Base-by-base conservation (phyloP, 148 eudicot species). In the Linanthus parryae region DNA sequence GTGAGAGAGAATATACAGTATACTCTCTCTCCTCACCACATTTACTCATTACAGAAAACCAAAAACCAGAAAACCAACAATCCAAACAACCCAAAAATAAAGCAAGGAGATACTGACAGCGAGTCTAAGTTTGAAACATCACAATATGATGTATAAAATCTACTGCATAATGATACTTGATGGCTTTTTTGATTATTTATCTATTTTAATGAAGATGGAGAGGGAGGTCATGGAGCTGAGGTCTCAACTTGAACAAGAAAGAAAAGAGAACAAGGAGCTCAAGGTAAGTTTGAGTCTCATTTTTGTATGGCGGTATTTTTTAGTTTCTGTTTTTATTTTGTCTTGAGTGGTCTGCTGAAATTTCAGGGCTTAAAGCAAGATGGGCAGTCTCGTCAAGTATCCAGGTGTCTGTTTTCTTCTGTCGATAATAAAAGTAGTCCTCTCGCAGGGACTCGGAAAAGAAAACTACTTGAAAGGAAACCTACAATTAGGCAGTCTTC, bases 221-320 rank as follows among this genome's bases (percentile, higher is more conserved):
- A 80, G 49, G 53, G 88, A 88, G 66, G 70, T 84, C 81, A 71
- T 67, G 62, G 96, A 84, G 83, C 84, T 88, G 44, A 94, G 84
- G 75, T 77, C 84, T 8, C 79, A 82, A 57, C 96, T 94, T 61
- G 91, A 77, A 68, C 65, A 61, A 21, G 96, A 84, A 80, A 77
- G 76, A 70, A 84, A 77, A 47, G 53, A 75, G 36, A 68, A 59
- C 29, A 92, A 87, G 79, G 87, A 87, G 64, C 69, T 33, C 54
- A 82, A 74, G 95, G 99, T 87, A 66, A 26, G 21, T 45, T 41
- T 30, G 30, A 37, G 14, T 44, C 8, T 16, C 12, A 3, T 22
- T 21, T 47, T 18, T 30, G 16, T 42, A 18, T 60, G 13, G n/a
- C 40, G 31, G 21, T n/a, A 35, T 12, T 33, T 49, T 16, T 53